Base-by-base conservation (phyloP, 2,329 filamentous ascomycete species). In the Magnaporthiopsis rhizophila region DNA sequence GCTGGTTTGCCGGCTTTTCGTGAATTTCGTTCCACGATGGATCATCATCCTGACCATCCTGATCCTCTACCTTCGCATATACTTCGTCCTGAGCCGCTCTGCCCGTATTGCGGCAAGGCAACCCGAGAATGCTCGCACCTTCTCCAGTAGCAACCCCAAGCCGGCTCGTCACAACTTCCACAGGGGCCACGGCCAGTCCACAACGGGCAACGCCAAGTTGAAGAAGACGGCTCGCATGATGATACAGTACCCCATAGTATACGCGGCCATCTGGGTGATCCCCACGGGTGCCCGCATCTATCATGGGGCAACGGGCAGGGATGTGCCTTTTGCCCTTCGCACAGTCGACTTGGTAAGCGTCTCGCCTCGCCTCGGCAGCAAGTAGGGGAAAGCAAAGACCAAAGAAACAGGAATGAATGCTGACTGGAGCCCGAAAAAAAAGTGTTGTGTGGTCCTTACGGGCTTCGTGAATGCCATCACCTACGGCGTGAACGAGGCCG, bases 1-100 rank as follows among this genome's bases (percentile, higher is more conserved):
- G 77, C 66, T 79, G 77, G 77, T 78, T 79, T 63, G 74, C 72
- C 4, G 74, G 3, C 70, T 79, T 2, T 67, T 77, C 8, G 73
- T 77, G 56, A 79, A 79, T 68, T 79, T 79, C 66, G 69, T 78
- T 26, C 77, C 75, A 6, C 72, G 77, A 28, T 78, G 77, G 77
- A 36, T 74, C 63, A 78, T 79, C 63, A 78, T 79, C 61, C 66
- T 72, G 60, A 66, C 67, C 36, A 76, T 79, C 64, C 69, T 78
- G 32, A 66, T 64, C 8, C 72, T 79, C 56, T 79, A 79, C 65
- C 68, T 72, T 7, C 71, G 73, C 15, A 71, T 79, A 13, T 78
- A 77, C 67, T 72, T 73, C 66, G 67, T 78, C 61, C 74, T 79
- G 45, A 38, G 36, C 36, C 36, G 36, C 36, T 38, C 36, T 12